Percentiles rank a stretch among this genome's conserved stretches.
Conservation (phyloP, 371 early-diverging fungal species). For the Apophysomyces trapeziformis region DNA sequence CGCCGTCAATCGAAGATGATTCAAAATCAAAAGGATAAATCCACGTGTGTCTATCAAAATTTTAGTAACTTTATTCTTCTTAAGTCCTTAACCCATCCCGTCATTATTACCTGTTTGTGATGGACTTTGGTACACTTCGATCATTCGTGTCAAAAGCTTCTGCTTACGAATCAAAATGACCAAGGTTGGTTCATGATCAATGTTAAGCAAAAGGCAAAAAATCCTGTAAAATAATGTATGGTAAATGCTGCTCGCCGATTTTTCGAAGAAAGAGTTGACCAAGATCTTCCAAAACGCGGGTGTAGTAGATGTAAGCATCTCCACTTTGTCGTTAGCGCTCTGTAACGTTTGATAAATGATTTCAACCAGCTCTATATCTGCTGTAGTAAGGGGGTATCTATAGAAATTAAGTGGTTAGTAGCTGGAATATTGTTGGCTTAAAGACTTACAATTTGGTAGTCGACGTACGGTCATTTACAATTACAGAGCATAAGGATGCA, state of each 20-base stretch:
- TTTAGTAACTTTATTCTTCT: neutral
- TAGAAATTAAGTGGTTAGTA: neutral
- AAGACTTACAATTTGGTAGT: conserved; percentile 27
- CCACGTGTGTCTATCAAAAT: conserved; percentile 34
- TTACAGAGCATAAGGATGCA: conserved; percentile 28
- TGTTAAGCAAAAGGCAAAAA: conserved; percentile 29
- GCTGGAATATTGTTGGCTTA: neutral
- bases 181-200: conserved; percentile 32
- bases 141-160: conserved; percentile 34
- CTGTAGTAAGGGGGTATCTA: conserved; percentile 32
- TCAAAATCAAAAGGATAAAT: conserved; percentile 42
- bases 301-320: conserved; percentile 37
- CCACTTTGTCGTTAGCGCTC: conserved; percentile 32
- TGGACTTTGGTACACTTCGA: conserved; percentile 40
- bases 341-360: conserved; percentile 36
- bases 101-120: conserved; percentile 27
- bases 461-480: conserved; percentile 30
- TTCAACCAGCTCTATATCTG: conserved; percentile 43
- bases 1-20: conserved; percentile 41
- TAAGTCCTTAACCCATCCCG: neutral
- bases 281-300: conserved; percentile 43
- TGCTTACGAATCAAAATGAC: conserved; percentile 31
- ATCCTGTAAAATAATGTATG: conserved; percentile 49
- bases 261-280: conserved; percentile 50
- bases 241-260: conserved; percentile 45